phyloP scores from a whole-genome alignment of 192 early-diverging fungal genomes.

The Podochytrium sp. region DNA sequence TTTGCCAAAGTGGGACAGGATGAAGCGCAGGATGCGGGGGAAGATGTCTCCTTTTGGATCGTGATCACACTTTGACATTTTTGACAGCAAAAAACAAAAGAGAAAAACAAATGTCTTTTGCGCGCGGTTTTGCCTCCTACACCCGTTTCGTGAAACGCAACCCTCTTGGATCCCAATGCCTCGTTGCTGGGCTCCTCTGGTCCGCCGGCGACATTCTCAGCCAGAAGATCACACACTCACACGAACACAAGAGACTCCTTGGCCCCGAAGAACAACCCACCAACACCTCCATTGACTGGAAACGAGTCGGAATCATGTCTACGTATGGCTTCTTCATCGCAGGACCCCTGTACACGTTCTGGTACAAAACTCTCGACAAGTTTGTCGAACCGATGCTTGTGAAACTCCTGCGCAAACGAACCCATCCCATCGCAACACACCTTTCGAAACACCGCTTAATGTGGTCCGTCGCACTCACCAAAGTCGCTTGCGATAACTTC shows the following conservation, averaged over 20 bases:
- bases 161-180: conserved; percentile 24
- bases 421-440: not conserved
- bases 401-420: not conserved
- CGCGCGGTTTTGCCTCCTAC: conserved; percentile 5
- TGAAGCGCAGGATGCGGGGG: conserved; percentile 34
- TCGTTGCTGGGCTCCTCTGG: conserved; percentile 23
- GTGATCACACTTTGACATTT: not conserved
- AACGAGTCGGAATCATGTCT: conserved; percentile 39
- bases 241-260: not conserved
- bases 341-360: conserved; percentile 45
- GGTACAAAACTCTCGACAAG: conserved; percentile 45
- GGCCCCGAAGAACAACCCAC: not conserved
- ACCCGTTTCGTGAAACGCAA: conserved; percentile 8
- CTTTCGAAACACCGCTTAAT: conserved; percentile 33
- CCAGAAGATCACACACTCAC: conserved; percentile 33
- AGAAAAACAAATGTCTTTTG: not conserved
- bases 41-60: conserved; percentile 6
- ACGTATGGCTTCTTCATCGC: conserved; percentile 45
- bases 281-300: conserved; percentile 29
- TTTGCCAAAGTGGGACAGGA: conserved; percentile 40
- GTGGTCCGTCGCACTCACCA: conserved; percentile 39
- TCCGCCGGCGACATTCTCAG: conserved; percentile 41
- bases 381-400: conserved; percentile 14
- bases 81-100: not conserved
- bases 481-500: conserved; percentile 41